phyloP scores from a whole-genome alignment of 257 asterid species.

The Solanum sparsipilum region DNA sequence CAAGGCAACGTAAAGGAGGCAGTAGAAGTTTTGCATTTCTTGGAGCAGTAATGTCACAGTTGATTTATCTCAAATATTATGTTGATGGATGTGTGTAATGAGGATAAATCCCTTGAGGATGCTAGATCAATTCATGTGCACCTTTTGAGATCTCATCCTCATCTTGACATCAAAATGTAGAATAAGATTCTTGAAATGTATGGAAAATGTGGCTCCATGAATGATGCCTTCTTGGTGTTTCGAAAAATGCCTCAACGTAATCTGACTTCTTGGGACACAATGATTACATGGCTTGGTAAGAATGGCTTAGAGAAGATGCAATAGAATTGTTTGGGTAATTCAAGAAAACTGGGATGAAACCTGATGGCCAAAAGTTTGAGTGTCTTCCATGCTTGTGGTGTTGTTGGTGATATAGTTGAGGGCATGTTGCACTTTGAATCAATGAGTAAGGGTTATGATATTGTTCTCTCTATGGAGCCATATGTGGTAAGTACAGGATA shows the following conservation, averaged over 20 bases:
- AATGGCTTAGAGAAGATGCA: conserved; percentile 63
- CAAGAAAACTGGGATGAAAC: conserved; percentile 48
- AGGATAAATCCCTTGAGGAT: conserved; percentile 42
- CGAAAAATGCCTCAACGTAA: conserved; percentile 47
- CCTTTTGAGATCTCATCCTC: conserved; percentile 31
- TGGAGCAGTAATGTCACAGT: conserved; percentile 34
- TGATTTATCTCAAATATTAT: conserved; percentile 38
- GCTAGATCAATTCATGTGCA: conserved; percentile 55
- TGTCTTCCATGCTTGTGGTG: conserved; percentile 56
- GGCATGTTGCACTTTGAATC: conserved; percentile 72
- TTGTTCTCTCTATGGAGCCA: conserved; percentile 59
- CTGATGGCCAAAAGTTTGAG: conserved; percentile 66
- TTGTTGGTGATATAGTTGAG: conserved; percentile 40
- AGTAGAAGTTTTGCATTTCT: conserved; percentile 33
- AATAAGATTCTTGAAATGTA: conserved; percentile 71
- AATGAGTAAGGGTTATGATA: conserved; percentile 50
- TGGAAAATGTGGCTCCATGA: conserved; percentile 53
- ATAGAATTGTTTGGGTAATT: conserved; percentile 60
- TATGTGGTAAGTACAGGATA: conserved; percentile 63
- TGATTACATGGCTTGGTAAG: conserved; percentile 64
- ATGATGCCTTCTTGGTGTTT: conserved; percentile 52
- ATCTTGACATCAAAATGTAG: conserved; percentile 36
- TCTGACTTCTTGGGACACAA: conserved; percentile 76
- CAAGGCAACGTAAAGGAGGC: conserved; percentile 54
- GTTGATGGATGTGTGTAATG: conserved; percentile 53